These are phyloP conservation scores for Nicotiana sylvestris DNA, from an alignment of 257 asterid species.

Conservation along the genomic window DNA sequence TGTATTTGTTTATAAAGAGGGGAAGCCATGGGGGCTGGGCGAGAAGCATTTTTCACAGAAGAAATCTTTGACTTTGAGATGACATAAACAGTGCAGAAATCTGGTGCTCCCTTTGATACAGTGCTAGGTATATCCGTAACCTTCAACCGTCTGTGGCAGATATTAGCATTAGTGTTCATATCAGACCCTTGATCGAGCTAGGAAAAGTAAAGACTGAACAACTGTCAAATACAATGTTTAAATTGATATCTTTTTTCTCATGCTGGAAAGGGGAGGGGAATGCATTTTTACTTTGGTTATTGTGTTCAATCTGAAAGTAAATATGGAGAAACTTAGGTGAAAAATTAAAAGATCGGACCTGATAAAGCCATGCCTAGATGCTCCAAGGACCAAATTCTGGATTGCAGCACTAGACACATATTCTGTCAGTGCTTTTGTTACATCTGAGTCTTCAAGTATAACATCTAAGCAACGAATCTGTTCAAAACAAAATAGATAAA, in stretches of 20 bases:
- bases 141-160: slow-evolving; percentile 53
- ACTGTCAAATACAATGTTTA: not conserved
- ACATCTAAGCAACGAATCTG: slow-evolving; percentile 71
- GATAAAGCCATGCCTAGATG: slow-evolving; percentile 72
- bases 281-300: not conserved
- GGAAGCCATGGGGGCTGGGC: slow-evolving; percentile 54
- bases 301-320: not conserved
- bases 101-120: slow-evolving; percentile 62
- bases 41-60: slow-evolving; percentile 65
- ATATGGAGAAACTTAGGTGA: not conserved
- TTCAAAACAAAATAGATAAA: not conserved
- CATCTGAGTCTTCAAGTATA: slow-evolving; percentile 54
- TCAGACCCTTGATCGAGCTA: not conserved
- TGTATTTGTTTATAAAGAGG: slow-evolving; percentile 49
- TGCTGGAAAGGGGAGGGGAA: not conserved
- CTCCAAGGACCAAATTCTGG: slow-evolving; percentile 74
- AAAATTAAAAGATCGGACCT: slow-evolving; percentile 33
- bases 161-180: not conserved
- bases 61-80: slow-evolving; percentile 80
- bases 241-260: not conserved
- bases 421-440: slow-evolving; percentile 63
- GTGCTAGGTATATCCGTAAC: slow-evolving; percentile 51
- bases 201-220: not conserved
- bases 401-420: slow-evolving; percentile 62
- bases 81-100: slow-evolving; percentile 69